Conservation (phyloP, 78 protist genomes). For the Pelomyxa schiedti region DNA sequence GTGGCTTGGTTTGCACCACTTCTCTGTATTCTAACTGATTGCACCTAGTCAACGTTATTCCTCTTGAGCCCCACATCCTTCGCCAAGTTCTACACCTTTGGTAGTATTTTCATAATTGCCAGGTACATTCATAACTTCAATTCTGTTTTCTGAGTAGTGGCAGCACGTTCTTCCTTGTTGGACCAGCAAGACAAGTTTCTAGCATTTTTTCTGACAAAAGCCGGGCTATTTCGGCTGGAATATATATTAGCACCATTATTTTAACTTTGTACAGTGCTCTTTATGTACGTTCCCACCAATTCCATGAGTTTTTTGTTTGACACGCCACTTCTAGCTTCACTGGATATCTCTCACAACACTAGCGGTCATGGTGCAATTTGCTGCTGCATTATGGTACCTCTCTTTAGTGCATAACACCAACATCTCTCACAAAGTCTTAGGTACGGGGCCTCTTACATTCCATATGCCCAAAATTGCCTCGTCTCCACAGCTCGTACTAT, state of each 20-base stretch:
- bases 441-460: constrained; percentile 9
- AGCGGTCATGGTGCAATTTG: constrained; percentile 2
- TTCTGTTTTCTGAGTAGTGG: background rate
- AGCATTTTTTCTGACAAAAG: background rate
- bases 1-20: too few relatives aligned
- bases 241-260: background rate
- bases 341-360: background rate
- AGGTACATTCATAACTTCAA: background rate
- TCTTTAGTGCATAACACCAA: too few relatives aligned
- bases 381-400: constrained; percentile 4
- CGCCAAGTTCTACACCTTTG: constrained; percentile 8
- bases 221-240: background rate
- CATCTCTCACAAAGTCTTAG: too few relatives aligned
- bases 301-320: background rate
- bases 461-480: constrained; percentile 11
- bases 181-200: background rate
- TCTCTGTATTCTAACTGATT: background rate
- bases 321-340: background rate
- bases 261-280: background rate
- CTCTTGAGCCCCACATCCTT: background rate
- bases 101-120: background rate
- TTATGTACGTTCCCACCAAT: background rate
- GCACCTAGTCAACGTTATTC: background rate
- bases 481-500: background rate
- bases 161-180: constrained; percentile 7